Evolutionary conservation across 768 basidiomycete species (phyloP).

Genomic region (Exidia glandulosa): DNA sequence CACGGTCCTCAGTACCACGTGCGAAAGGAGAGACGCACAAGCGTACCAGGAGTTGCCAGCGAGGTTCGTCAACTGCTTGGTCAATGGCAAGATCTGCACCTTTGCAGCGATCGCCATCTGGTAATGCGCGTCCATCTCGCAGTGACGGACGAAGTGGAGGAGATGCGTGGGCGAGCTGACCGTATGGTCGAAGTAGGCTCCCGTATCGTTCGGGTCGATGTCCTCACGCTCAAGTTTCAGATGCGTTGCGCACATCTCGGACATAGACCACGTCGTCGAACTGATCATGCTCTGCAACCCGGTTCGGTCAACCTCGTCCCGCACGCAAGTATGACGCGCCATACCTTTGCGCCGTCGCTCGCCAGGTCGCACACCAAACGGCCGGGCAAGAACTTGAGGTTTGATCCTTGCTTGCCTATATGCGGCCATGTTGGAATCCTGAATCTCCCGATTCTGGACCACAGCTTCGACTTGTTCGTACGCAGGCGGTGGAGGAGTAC

Average conservation of each 20-base stretch:
- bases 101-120: conserved; percentile 95
- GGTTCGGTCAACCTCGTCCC: background rate
- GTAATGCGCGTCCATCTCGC: conserved; percentile 91
- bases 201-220: conserved; percentile 92
- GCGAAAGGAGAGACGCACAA: background rate
- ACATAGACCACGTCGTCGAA: conserved; percentile 96
- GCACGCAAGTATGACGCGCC: conserved; percentile 8
- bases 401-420: conserved; percentile 73
- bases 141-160: conserved; percentile 82
- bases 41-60: conserved; percentile 93
- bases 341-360: conserved; percentile 86
- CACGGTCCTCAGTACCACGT: background rate
- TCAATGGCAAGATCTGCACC: conserved; percentile 88
- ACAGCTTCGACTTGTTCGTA: conserved; percentile 83
- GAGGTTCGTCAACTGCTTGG: conserved; percentile 86
- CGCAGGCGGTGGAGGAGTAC: conserved; percentile 85
- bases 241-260: conserved; percentile 91
- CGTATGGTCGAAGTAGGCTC: conserved; percentile 77
- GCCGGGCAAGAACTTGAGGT: conserved; percentile 73
- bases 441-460: conserved; percentile 89
- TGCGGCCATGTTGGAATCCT: conserved; percentile 72
- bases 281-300: conserved; percentile 76
- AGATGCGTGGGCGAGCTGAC: conserved; percentile 66
- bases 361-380: conserved; percentile 86
- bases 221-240: conserved; percentile 81